Conservation (phyloP, 495 filamentous ascomycete species). For the Neohortaea acidophila region DNA sequence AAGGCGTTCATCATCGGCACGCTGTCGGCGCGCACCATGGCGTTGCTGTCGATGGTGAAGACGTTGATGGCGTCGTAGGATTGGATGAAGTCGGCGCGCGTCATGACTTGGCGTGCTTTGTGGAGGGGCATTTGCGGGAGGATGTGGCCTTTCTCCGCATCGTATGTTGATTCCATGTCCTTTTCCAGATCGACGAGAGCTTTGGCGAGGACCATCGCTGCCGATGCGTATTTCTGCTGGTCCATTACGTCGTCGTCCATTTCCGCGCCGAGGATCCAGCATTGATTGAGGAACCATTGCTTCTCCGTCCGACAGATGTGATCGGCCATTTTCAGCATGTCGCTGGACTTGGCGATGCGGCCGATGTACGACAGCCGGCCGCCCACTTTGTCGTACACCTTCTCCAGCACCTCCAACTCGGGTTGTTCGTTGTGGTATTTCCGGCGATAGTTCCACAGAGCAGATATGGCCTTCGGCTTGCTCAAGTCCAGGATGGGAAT, state of each 20-base stretch:
- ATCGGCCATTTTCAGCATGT: slow-evolving; percentile 66
- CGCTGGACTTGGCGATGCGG: slow-evolving; percentile 61
- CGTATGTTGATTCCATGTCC: slow-evolving; percentile 47
- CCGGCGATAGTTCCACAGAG: slow-evolving; percentile 57
- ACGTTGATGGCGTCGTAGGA: slow-evolving; percentile 85
- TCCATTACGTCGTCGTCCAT: slow-evolving; percentile 99
- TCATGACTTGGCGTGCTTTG: slow-evolving; percentile 82
- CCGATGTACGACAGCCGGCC: slow-evolving; percentile 76
- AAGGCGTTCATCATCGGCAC: slow-evolving; percentile 96
- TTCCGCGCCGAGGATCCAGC: slow-evolving; percentile 76
- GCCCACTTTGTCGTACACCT: slow-evolving; percentile 72
- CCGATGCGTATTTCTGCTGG: slow-evolving; percentile 89
- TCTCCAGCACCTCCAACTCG: slow-evolving; percentile 39
- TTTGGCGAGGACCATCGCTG: slow-evolving; percentile 85
- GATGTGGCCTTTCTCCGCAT: slow-evolving; percentile 52
- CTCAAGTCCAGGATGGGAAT: slow-evolving; percentile 67
- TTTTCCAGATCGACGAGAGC: slow-evolving; percentile 69
- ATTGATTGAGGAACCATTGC: slow-evolving; percentile 83
- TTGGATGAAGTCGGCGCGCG: slow-evolving; percentile 84
- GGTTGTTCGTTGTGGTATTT: slow-evolving; percentile 50
- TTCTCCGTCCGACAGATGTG: slow-evolving; percentile 69
- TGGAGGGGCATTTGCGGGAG: slow-evolving; percentile 74
- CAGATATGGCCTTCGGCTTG: slow-evolving; percentile 56
- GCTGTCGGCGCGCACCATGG: slow-evolving; percentile 80
- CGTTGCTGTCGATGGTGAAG: slow-evolving; percentile 80